Evolutionary conservation across 2,329 filamentous ascomycete genomes (phyloP), one percentile per base, ranked within the genome.

Genomic region (Dendrostoma leiphaemia): DNA sequence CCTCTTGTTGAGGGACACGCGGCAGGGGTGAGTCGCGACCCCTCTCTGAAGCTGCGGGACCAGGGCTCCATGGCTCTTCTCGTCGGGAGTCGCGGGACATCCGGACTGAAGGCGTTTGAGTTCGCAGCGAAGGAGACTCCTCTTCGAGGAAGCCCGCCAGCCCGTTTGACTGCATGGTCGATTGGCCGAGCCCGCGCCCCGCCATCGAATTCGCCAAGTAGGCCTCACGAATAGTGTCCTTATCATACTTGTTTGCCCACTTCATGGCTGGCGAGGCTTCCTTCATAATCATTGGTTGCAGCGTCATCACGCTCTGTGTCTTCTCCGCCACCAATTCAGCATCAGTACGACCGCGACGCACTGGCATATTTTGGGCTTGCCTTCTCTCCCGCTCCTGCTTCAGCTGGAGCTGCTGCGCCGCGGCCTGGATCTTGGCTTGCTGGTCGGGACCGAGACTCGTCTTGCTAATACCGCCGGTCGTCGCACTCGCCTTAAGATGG

Each of bases 161-260:
- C 23, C 71, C 71, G 24, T 75, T 72, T 17, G 51, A 57, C 19
- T 59, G 54, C 44, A 57, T 56, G 3, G 61, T 65, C 21, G 65
- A 63, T 59, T 67, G 64, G 13, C 69, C 70, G 19, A 74, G 59
- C 12, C 90, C 90, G 55, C 83, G 88, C 21, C 92, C 91, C 38
- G 88, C 85, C 60, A 79, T 83, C 45, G 74, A 76, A 66, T 95
- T 86, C 43, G 84, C 83, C 48, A 97, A 78, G 70, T 97, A 97
- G n/a, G 90, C 85, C 60, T 90, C 85, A 51, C 91, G 86, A 59
- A 96, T 87, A 7, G 87, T 79, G 64, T 94, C 86, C 72, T 94
- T 95, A 72, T 97, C 94, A 67, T 97, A 97, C 64, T 91, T 91
- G 70, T 81, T 93, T 29, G 93, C 91, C 94, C 94, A 99, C 70